Evolutionary conservation across 139 green algal genomes (phyloP).

Genomic region (Asterochloris sp.): DNA sequence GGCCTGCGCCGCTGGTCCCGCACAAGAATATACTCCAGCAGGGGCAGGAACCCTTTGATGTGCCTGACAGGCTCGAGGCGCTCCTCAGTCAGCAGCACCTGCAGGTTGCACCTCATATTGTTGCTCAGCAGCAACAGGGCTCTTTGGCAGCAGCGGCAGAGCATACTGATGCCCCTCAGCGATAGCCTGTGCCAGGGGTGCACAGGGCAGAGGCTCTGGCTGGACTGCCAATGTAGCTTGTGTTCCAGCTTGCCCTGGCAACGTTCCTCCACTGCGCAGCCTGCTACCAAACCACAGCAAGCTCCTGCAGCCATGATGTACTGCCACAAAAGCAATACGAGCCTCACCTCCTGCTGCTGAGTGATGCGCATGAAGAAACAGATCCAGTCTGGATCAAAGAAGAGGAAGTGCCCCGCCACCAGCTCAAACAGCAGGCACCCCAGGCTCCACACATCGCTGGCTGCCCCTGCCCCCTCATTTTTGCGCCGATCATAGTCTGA

Average conservation of each 20-base stretch:
- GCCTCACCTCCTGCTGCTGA: constrained; percentile 2
- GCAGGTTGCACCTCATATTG: neutral
- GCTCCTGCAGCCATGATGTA: neutral
- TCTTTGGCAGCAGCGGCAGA: too few relatives aligned
- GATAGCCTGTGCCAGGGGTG: too few relatives aligned
- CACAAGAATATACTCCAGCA: constrained; percentile 69
- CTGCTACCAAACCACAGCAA: too few relatives aligned
- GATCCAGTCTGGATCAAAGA: constrained; percentile 61
- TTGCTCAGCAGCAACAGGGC: too few relatives aligned
- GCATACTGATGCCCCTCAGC: too few relatives aligned
- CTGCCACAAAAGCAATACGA: neutral
- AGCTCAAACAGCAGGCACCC: constrained; percentile 86
- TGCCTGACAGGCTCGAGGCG: neutral
- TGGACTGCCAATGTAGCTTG: too few relatives aligned
- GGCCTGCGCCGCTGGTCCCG: constrained; percentile 50
- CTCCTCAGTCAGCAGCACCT: constrained; percentile 17
- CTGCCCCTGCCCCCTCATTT: constrained; percentile 40
- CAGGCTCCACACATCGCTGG: constrained; percentile 79
- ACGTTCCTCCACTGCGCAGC: too few relatives aligned
- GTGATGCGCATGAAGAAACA: constrained; percentile 60
- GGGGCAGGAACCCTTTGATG: constrained; percentile 2
- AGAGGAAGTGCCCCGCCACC: constrained; percentile 63
- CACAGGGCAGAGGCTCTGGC: too few relatives aligned
- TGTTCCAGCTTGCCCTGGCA: too few relatives aligned
- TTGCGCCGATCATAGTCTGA: constrained; percentile 36